phyloP scores from a whole-genome alignment of 192 early-diverging fungal genomes.

The Linnemannia elongata region DNA sequence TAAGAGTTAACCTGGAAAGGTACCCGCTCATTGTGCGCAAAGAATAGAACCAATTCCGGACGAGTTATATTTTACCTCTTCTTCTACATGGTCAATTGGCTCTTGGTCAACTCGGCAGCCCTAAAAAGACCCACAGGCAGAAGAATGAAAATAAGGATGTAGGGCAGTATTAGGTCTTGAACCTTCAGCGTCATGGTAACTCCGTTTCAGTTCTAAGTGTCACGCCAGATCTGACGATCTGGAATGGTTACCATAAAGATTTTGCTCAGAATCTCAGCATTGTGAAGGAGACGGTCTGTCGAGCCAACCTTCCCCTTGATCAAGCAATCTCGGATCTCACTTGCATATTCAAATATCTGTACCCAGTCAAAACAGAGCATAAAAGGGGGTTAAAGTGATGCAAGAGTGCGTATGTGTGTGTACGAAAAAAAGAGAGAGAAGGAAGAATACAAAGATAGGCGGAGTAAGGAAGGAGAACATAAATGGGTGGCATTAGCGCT shows the following conservation, averaged over 20 bases:
- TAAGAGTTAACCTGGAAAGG: background rate
- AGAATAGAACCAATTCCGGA: background rate
- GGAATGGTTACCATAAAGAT: constrained; percentile 40
- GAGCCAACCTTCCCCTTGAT: constrained; percentile 47
- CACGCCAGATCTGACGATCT: background rate
- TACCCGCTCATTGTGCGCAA: background rate
- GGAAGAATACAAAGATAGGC: too few species aligned
- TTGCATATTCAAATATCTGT: constrained; percentile 54
- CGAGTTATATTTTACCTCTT: constrained; percentile 27
- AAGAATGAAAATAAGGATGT: background rate
- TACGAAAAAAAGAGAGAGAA: too few species aligned
- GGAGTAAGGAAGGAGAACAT: background rate
- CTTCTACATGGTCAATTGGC: constrained; percentile 30
- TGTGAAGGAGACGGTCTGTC: constrained; percentile 50
- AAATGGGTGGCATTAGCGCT: background rate
- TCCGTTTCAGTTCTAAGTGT: background rate
- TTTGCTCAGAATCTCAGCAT: constrained; percentile 52
- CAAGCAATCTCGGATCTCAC: constrained; percentile 51
- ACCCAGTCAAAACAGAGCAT: background rate
- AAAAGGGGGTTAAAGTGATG: background rate
- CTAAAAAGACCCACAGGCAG: constrained; percentile 1
- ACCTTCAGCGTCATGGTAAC: background rate
- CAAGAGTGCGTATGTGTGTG: background rate
- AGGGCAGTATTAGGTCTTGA: background rate
- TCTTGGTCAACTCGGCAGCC: constrained; percentile 49